Evolutionary conservation across 352 stramenopile genomes (phyloP), one percentile per base, ranked within the genome.

Genomic region (Phytopythium litorale): DNA sequence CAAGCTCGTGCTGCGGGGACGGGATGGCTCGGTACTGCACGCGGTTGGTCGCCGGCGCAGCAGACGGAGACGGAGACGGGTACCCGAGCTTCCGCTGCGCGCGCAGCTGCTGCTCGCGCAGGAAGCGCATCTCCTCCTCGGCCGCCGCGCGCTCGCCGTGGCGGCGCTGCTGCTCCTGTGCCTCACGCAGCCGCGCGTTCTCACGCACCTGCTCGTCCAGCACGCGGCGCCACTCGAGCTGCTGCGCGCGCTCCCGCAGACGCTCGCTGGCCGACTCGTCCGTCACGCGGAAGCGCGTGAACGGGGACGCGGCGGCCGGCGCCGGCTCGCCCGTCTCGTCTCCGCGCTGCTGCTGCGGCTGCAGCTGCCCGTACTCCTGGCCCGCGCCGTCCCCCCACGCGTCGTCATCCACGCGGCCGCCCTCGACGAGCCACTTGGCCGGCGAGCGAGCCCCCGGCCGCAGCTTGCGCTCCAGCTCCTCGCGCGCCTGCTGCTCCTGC

Each of bases 141-240:
- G 72, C 81, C 7, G 71, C 75, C 1, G 78, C 69, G 1, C 68
- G 64, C 45, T 89, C 83, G 13, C 66, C 65, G 3, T 56, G 64
- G 30, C 63, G 66, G 18, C 68, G 70, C 59, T 80, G 68, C 7
- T 72, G 62, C 37, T 83, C 70, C 33, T 88, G 60, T 48, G 81
- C 65, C 43, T 75, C 62, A 49, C 79, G 76, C 4, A 87, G 52
- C n/a, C 77, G 62, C 38, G 75, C 70, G 28, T 93, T 91, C 23
- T 93, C 84, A 37, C 80, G 73, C 57, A 91, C 73, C 54, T 93
- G 84, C 35, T 89, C 81, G 56, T 93, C 84, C 62, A 93, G 64
- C 1, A 88, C 56, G 16, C 75, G 64, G 45, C 72, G 81, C 84
- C 80, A 91, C 61, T 90, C 80, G 54, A 93, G 68, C 59, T 91